Percentiles rank a stretch among this genome's conserved stretches.
These are phyloP conservation scores for Xylaria sp. DNA, from an alignment of 2,329 filamentous ascomycete species.

Conservation along the genomic window DNA sequence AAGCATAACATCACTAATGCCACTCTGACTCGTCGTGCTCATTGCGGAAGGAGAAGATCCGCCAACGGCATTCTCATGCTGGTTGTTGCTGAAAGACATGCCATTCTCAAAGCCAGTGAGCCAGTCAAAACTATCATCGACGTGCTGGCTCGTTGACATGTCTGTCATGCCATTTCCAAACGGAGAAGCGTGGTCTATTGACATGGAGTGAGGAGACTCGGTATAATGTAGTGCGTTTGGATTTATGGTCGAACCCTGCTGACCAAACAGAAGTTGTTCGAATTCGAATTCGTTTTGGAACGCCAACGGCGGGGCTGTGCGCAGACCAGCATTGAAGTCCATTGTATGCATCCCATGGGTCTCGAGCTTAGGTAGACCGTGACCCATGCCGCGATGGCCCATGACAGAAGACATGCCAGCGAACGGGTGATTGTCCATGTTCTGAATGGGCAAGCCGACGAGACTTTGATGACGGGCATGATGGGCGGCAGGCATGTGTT, in stretches of 20 bases:
- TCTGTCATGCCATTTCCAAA: slow-evolving; percentile 64
- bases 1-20: slow-evolving; percentile 88
- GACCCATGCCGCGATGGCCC: slow-evolving; percentile 68
- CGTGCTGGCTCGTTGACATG: slow-evolving; percentile 60
- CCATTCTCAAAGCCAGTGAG: slow-evolving; percentile 78
- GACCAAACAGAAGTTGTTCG: slow-evolving; percentile 72
- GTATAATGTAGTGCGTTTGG: slow-evolving; percentile 82
- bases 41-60: slow-evolving; percentile 95
- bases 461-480: slow-evolving; percentile 79
- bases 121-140: slow-evolving; percentile 87
- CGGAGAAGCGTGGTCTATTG: slow-evolving; percentile 65
- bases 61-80: slow-evolving; percentile 82
- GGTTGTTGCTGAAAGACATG: slow-evolving; percentile 67
- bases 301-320: slow-evolving; percentile 74
- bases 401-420: slow-evolving; percentile 73
- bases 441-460: slow-evolving; percentile 66
- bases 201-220: slow-evolving; percentile 73
- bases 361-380: slow-evolving; percentile 81
- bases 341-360: slow-evolving; percentile 71
- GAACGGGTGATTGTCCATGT: slow-evolving; percentile 68
- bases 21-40: slow-evolving; percentile 91
- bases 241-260: slow-evolving; percentile 69
- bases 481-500: slow-evolving; percentile 58
- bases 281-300: slow-evolving; percentile 72
- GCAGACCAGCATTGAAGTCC: slow-evolving; percentile 70